Evolutionary conservation across 1,284 basidiomycete species (phyloP).

Genomic region (Dichomitus squalens): DNA sequence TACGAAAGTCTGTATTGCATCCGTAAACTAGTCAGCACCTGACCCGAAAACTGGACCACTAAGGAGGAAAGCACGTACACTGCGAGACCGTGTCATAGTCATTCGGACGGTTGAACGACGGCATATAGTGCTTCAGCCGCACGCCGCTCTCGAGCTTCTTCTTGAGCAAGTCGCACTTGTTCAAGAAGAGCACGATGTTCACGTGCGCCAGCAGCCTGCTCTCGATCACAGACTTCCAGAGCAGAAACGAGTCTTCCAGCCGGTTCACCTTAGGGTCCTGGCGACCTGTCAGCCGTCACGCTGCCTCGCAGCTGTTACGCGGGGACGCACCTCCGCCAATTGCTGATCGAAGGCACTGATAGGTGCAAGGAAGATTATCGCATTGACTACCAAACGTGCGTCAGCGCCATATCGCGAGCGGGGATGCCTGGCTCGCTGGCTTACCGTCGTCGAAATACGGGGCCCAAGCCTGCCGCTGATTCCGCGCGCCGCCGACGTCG

Average conservation of each 20-base stretch:
- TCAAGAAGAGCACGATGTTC: constrained; percentile 76
- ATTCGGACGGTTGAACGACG: constrained; percentile 66
- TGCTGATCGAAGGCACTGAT: constrained; percentile 85
- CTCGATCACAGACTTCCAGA: constrained; percentile 70
- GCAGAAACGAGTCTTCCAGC: constrained; percentile 71
- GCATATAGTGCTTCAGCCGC: constrained; percentile 64
- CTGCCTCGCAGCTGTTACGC: background rate
- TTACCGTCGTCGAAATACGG: constrained; percentile 82
- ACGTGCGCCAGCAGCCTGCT: constrained; percentile 70
- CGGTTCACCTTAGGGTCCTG: constrained; percentile 73
- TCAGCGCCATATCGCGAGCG: background rate
- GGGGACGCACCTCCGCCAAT: constrained; percentile 61
- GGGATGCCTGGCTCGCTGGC: too few species aligned
- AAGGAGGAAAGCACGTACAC: constrained; percentile 47
- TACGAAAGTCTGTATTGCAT: constrained; percentile 58
- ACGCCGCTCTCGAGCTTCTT: constrained; percentile 80
- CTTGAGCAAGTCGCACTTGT: constrained; percentile 76
- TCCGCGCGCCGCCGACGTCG: constrained; percentile 77
- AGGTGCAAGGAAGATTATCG: constrained; percentile 82
- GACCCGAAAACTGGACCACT: constrained; percentile 10
- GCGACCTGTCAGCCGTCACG: background rate
- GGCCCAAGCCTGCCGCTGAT: constrained; percentile 79
- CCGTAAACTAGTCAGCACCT: background rate
- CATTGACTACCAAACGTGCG: constrained; percentile 56
- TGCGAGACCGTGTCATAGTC: constrained; percentile 72